Conservation (phyloP, 1,284 basidiomycete genomes). For the Rhodotorula sp. region DNA sequence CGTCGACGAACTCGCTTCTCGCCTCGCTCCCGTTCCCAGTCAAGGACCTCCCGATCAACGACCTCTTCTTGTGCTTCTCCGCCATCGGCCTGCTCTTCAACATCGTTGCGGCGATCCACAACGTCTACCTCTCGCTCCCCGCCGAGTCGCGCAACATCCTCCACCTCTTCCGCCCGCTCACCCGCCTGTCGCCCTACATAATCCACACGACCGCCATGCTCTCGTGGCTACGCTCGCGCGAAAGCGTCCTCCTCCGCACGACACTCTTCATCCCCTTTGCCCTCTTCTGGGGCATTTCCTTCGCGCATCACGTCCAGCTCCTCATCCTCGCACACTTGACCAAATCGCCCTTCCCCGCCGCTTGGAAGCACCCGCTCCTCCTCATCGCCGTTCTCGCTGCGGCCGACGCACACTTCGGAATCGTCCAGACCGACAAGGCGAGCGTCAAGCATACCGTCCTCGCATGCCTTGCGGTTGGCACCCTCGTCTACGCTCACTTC, state of each 20-base stretch:
- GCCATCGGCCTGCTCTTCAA: constrained; percentile 74
- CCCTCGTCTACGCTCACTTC: constrained; percentile 42
- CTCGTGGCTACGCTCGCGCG: constrained; percentile 65
- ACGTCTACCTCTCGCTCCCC: constrained; percentile 49
- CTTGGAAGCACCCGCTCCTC: constrained; percentile 69
- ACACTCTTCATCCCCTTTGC: constrained; percentile 80
- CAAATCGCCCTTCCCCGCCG: constrained; percentile 68
- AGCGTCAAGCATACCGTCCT: constrained; percentile 29
- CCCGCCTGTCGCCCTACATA: constrained; percentile 76
- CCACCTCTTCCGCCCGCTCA: constrained; percentile 58
- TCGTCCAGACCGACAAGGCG: constrained; percentile 29
- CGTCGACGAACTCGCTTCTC: constrained; percentile 45
- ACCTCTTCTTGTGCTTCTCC: constrained; percentile 80
- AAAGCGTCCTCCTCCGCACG: constrained; percentile 54
- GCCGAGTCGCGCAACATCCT: constrained; percentile 51
- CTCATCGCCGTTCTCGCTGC: constrained; percentile 74
- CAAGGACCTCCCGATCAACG: constrained; percentile 71
- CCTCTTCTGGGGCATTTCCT: constrained; percentile 67
- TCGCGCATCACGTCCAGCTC: constrained; percentile 68
- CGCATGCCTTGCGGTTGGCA: constrained; percentile 28
- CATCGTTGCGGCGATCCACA: constrained; percentile 65
- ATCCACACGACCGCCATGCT: constrained; percentile 68
- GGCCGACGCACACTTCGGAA: constrained; percentile 66
- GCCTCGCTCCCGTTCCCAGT: constrained; percentile 42
- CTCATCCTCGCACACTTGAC: constrained; percentile 95